Conservation (phyloP, 305 asterid genomes). For the Coffea humblotiana region DNA sequence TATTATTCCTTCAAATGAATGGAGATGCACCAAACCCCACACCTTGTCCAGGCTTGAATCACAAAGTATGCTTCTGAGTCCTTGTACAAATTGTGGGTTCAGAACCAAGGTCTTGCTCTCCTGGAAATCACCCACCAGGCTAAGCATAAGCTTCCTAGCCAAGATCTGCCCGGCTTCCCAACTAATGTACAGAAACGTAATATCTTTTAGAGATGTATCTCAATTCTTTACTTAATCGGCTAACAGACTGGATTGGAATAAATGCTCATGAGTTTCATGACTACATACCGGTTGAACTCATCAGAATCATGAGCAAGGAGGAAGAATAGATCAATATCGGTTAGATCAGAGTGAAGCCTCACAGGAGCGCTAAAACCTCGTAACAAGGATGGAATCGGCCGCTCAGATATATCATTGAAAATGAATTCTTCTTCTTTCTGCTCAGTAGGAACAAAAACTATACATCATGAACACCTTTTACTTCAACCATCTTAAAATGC, state of each 20-base stretch:
- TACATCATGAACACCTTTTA: background rate
- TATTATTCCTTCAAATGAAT: background rate
- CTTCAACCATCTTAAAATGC: background rate
- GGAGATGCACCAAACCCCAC: background rate
- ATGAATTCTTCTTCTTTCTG: conserved; percentile 92
- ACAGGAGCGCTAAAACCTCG: conserved; percentile 98
- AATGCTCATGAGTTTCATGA: background rate
- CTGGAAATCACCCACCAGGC: conserved; percentile 79
- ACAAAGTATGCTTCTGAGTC: conserved; percentile 66
- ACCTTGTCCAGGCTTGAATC: conserved; percentile 90
- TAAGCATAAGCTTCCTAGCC: conserved; percentile 92
- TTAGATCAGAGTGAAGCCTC: conserved; percentile 79
- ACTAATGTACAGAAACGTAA: conserved; percentile 37
- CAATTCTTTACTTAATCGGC: background rate
- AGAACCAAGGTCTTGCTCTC: conserved; percentile 72
- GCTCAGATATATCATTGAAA: conserved; percentile 61
- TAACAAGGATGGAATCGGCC: conserved; percentile 79
- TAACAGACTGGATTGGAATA: conserved; percentile 1
- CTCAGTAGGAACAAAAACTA: conserved; percentile 22
- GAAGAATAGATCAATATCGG: conserved; percentile 67
- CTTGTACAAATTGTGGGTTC: conserved; percentile 66
- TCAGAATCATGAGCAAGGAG: conserved; percentile 95
- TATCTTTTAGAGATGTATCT: conserved; percentile 17
- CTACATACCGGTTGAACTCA: conserved; percentile 84
- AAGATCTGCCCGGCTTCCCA: conserved; percentile 97